Base-by-base conservation (phyloP, 1,139 yeast genomes). In the Geotrichum restrictum region DNA sequence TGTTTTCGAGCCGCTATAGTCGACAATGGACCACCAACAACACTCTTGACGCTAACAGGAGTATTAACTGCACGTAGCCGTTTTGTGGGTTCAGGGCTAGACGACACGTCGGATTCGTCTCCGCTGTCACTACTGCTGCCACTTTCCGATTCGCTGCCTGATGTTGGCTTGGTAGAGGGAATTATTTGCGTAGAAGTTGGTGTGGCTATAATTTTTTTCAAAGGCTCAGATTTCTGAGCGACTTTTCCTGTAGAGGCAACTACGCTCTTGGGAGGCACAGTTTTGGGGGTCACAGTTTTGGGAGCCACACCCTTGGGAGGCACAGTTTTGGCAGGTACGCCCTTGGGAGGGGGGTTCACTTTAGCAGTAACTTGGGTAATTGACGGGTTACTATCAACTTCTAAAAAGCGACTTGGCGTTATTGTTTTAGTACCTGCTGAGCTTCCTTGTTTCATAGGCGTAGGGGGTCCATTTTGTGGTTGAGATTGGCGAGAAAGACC, bases 1-100 rank as follows among this genome's bases (percentile, higher is more conserved):
- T 41, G 45, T 13, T 41, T 41, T 6, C 45, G 14, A 7, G 45
- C 45, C 8, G 19, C 45, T 11, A 41, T 41, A 11, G 45, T 11
- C 5, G 44, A 32, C 5, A 8, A 18, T 45, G 11, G 10, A 4
- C 11, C 16, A 33, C 42, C 32, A 33, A 11, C 10, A 6, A 18
- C 21, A 10, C 4, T 29, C 19, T 45, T 39, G 31, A 53, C 44
- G 18, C 56, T 43, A 7, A 47, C 43, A n/a, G 60, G 58, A 1
- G 58, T 54, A n/a, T 56, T 55, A 8, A 59, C 62, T 4, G 56
- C 60, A 14, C 60, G 49, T 1, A 59, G 60, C 31, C 51, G 38
- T 42, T 57, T 57, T 1, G 54, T 54, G 4, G 62, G 62, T 32
- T 57, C 58, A 10, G 61, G 60, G 45, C 61, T 58, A 11, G 48